Evolutionary conservation across 2,329 filamentous ascomycete genomes (phyloP).

Genomic region (Colletotrichum viniferum): DNA sequence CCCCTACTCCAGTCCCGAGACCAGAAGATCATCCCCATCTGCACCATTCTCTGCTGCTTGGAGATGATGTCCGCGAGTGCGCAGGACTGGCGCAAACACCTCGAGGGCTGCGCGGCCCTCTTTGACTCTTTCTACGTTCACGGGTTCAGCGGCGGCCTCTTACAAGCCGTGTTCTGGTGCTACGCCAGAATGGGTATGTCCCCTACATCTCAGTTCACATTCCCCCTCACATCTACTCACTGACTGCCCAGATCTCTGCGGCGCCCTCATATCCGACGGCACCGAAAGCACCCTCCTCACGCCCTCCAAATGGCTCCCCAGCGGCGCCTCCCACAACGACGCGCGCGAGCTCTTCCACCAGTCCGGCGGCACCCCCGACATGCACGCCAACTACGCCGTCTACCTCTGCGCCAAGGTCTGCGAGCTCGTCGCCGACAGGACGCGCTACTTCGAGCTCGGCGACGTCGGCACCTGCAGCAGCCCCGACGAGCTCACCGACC

Average conservation of each 20-base stretch:
- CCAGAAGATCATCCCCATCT: conserved; percentile 38
- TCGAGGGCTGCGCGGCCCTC: conserved; percentile 62
- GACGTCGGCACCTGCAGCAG: conserved; percentile 48
- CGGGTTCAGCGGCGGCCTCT: conserved; percentile 55
- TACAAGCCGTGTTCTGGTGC: conserved; percentile 63
- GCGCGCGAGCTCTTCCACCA: conserved; percentile 39
- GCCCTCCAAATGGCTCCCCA: conserved; percentile 51
- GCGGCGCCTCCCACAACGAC: conserved; percentile 38
- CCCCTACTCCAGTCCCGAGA: conserved; percentile 38
- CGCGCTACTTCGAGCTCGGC: conserved; percentile 51
- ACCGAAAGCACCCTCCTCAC: conserved; percentile 57
- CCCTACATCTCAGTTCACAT: too few species aligned
- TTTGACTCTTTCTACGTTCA: conserved; percentile 58
- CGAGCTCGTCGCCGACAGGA: conserved; percentile 53
- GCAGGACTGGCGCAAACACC: conserved; percentile 57
- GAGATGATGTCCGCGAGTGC: conserved; percentile 48
- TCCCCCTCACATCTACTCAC: neutral
- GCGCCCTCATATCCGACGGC: conserved; percentile 58
- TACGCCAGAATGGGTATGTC: conserved; percentile 58
- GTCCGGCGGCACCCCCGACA: conserved; percentile 43
- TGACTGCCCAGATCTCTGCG: conserved; percentile 51
- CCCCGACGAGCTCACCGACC: conserved; percentile 39
- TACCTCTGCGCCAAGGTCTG: conserved; percentile 58
- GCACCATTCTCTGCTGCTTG: conserved; percentile 42
- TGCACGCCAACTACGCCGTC: conserved; percentile 64